A percentile compares a stretch with the other conserved stretches of the same genome.
These are phyloP conservation scores for Penicillium sp. DNA, from an alignment of 2,329 filamentous ascomycete species.

Conservation along the genomic window DNA sequence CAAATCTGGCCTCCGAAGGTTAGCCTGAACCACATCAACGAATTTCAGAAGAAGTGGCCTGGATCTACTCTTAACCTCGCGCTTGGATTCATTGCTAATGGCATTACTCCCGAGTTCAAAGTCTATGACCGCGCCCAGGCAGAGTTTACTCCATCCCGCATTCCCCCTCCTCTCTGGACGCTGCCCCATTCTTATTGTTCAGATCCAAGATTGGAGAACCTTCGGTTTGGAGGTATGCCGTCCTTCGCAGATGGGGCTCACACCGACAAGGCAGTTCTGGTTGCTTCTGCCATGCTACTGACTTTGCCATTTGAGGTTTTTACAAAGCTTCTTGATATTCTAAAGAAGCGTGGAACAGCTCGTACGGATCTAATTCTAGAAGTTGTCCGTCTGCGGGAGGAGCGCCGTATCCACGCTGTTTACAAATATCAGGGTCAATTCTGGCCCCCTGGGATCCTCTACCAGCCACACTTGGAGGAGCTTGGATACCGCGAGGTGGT, in stretches of 20 bases:
- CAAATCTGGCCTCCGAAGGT: background rate
- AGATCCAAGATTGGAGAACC: conserved; percentile 23
- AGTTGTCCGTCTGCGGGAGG: conserved; percentile 35
- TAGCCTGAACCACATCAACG: background rate
- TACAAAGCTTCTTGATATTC: conserved; percentile 20
- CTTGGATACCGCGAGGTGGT: conserved; percentile 30
- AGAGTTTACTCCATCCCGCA: conserved; percentile 28
- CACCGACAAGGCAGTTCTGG: conserved; percentile 14
- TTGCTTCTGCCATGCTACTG: conserved; percentile 33
- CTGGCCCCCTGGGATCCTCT: background rate
- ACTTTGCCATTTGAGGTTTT: conserved; percentile 33
- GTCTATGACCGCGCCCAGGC: conserved; percentile 32
- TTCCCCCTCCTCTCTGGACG: conserved; percentile 24
- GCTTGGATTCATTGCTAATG: conserved; percentile 28
- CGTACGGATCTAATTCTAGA: conserved; percentile 19
- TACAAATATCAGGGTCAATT: background rate
- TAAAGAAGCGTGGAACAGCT: conserved; percentile 15
- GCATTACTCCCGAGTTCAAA: conserved; percentile 26
- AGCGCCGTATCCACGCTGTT: conserved; percentile 31
- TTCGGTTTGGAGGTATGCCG: conserved; percentile 28
- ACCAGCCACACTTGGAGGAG: conserved; percentile 10
- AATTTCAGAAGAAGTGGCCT: conserved; percentile 18
- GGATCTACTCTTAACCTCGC: conserved; percentile 17
- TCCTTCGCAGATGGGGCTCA: conserved; percentile 18
- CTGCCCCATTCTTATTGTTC: conserved; percentile 10